Percentiles rank a stretch among this genome's conserved stretches.
Conservation (phyloP, 768 basidiomycete genomes). For the Pleurotus eryngii region DNA sequence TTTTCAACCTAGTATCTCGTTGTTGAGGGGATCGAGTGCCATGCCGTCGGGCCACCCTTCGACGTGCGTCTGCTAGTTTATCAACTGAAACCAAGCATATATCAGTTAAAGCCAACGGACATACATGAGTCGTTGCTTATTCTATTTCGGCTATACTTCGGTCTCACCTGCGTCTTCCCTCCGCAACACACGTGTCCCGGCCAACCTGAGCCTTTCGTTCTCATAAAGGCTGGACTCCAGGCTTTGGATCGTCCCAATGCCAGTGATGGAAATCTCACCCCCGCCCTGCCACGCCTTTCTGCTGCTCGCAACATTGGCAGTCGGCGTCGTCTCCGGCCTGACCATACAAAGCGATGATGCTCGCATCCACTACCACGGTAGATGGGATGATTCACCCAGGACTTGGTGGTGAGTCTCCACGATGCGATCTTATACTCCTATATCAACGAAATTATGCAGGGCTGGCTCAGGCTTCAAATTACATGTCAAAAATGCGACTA, state of each 20-base stretch:
- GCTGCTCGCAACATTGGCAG: neutral
- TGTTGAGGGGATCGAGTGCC: no score
- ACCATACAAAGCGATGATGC: constrained; percentile 35
- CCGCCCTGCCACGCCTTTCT: neutral
- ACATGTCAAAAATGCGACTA: constrained; percentile 37
- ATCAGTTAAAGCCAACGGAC: no score
- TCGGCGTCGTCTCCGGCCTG: neutral
- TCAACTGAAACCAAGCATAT: no score
- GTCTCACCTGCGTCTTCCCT: neutral
- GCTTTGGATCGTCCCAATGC: neutral
- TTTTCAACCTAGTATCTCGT: no score
- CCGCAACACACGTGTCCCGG: neutral
- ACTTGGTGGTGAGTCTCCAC: constrained; percentile 48
- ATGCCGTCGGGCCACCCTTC: no score
- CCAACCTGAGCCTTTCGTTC: neutral
- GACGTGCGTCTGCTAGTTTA: no score
- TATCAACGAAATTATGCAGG: constrained; percentile 26
- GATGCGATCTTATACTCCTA: neutral
- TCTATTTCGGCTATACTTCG: neutral
- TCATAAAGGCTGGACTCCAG: neutral
- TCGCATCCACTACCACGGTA: constrained; percentile 45
- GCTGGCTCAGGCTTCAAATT: constrained; percentile 54
- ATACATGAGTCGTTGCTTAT: neutral
- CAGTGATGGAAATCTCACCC: neutral
- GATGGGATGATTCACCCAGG: constrained; percentile 50